These are phyloP conservation scores for Hortiboletus flavorubellus DNA, from an alignment of 768 basidiomycete genomes.

Conservation along the genomic window DNA sequence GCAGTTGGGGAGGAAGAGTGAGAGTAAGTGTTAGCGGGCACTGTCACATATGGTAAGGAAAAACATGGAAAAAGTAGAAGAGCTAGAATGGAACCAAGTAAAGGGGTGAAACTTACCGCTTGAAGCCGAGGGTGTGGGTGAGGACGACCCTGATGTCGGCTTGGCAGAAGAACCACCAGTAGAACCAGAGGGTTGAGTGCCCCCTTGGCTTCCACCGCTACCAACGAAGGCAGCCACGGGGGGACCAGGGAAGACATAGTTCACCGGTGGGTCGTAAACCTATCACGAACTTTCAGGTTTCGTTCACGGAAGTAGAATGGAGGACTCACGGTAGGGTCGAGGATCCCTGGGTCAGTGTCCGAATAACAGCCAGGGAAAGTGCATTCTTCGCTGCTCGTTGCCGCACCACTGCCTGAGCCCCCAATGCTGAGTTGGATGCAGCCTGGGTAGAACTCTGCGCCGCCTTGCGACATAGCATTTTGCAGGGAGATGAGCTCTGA, in stretches of 20 bases:
- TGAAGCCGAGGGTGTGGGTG: conserved; percentile 17
- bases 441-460: conserved; percentile 44
- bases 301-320: background rate
- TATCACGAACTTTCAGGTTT: conserved; percentile 2
- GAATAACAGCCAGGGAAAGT: conserved; percentile 68
- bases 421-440: conserved; percentile 31
- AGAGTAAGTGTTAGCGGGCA: conserved; percentile 22
- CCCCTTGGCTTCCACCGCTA: conserved; percentile 9
- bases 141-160: conserved; percentile 6
- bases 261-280: conserved; percentile 31
- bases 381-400: conserved; percentile 40
- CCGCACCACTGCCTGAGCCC: conserved; percentile 22
- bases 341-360: conserved; percentile 68
- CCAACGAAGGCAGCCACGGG: conserved; percentile 41
- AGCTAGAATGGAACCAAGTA: background rate
- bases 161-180: conserved; percentile 13
- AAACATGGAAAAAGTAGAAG: background rate
- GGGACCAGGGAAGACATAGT: conserved; percentile 56
- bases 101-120: conserved; percentile 14
- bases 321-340: conserved; percentile 40
- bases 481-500: conserved; percentile 81
- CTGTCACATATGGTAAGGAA: conserved; percentile 25
- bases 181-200: conserved; percentile 24
- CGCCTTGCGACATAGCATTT: conserved; percentile 48
- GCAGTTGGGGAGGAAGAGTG: conserved; percentile 3